Evolutionary conservation across 2,329 filamentous ascomycete genomes (phyloP), one percentile per base, ranked within the genome.

Genomic region (Elsinoe perseae): DNA sequence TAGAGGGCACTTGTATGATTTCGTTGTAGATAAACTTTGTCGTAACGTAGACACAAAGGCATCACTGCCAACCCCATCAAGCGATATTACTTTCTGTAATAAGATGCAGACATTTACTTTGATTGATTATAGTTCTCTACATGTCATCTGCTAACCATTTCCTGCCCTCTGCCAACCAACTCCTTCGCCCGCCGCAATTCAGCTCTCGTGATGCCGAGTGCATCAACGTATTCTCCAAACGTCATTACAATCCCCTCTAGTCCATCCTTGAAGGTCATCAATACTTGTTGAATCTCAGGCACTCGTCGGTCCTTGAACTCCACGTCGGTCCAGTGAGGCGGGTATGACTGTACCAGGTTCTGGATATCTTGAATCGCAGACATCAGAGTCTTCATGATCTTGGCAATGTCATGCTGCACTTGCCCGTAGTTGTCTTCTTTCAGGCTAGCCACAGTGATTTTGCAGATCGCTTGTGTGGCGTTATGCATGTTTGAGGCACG

Each of bases 391-490:
- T 85, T 81, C 52, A 96, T 81, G 57, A 95, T 84, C 50, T 73
- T 73, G 1, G 87, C 82, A 1, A 97, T 83, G 61, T 93, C 87
- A 42, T 83, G 78, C 62, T 95, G 86, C n/a, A 95, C 92, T 63
- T 88, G 87, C 12, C 92, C 92, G 66, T 84, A 93, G 46, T 80
- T 79, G 68, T 97, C 92, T 69, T 97, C 91, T 2, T 76, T 75
- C 55, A 96, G 72, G 69, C 87, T 92, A 60, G 80, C 80, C 3
- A 89, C 79, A 0, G 87, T 80, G 25, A 97, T 77, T n/a, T 57
- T 54, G 27, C 60, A 61, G 1, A 95, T 72, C 0, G 85, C 80
- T 59, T 83, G 80, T 4, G 83, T 77, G 0, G 89, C 86, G 67
- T 92, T 83, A 52, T 86, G 71, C 62, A 89, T 85, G 14, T 86